These are phyloP conservation scores for Komagataella ulmi DNA, from an alignment of 805 yeast species.

Conservation along the genomic window DNA sequence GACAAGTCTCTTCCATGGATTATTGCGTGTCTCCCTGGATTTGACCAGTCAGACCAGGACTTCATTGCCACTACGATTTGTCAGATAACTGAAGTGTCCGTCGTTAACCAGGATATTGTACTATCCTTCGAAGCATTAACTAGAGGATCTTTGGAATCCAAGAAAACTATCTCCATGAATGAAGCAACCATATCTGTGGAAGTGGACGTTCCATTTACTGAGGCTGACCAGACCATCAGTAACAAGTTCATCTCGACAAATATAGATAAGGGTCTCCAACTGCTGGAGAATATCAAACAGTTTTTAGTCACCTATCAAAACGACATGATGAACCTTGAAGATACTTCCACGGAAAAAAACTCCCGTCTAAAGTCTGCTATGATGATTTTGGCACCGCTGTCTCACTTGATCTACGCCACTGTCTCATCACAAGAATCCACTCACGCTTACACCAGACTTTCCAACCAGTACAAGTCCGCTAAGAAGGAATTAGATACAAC, in stretches of 20 bases:
- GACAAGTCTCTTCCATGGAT: constrained; percentile 4
- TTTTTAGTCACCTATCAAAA: constrained; percentile 25
- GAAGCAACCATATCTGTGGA: constrained; percentile 1
- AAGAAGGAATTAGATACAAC: not conserved
- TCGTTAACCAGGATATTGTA: constrained; percentile 27
- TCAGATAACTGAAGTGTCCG: constrained; percentile 31
- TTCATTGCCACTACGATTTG: constrained; percentile 25
- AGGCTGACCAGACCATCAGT: constrained; percentile 1
- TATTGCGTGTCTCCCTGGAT: constrained; percentile 15
- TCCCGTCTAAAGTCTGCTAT: constrained; percentile 15
- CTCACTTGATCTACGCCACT: constrained; percentile 43
- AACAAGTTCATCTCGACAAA: constrained; percentile 1
- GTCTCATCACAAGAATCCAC: constrained; percentile 23
- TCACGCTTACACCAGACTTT: constrained; percentile 10
- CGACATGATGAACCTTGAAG: constrained; percentile 15
- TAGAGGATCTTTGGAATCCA: constrained; percentile 21
- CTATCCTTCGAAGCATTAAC: constrained; percentile 36
- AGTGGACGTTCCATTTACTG: constrained; percentile 1
- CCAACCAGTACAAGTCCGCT: constrained; percentile 4
- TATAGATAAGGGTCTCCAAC: constrained; percentile 1
- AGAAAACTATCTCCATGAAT: not conserved
- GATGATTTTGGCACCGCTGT: constrained; percentile 43
- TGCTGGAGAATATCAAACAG: constrained; percentile 10
- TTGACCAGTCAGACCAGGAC: not conserved
- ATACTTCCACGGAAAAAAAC: constrained; percentile 7